phyloP scores from a whole-genome alignment of 2,329 filamentous ascomycete genomes.

The Botrytis fabae region DNA sequence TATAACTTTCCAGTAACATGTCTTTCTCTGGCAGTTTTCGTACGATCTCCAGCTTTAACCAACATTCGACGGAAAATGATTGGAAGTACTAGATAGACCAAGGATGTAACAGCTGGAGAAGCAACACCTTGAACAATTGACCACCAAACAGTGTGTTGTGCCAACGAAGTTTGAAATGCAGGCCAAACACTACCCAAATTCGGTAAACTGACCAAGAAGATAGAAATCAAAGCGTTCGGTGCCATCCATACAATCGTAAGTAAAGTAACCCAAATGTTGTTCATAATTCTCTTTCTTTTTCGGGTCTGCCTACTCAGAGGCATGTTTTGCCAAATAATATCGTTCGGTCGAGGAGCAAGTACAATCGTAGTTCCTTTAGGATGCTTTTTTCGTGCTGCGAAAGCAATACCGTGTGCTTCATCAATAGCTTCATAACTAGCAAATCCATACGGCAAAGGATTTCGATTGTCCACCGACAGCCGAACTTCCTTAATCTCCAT shows the following conservation, averaged over 20 bases:
- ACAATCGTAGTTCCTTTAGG: constrained; percentile 74
- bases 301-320: constrained; percentile 67
- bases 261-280: constrained; percentile 78
- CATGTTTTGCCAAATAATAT: constrained; percentile 96
- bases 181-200: constrained; percentile 82
- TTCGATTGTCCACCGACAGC: constrained; percentile 78
- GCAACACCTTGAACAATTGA: constrained; percentile 88
- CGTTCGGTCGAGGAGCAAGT: constrained; percentile 82
- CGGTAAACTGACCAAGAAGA: constrained; percentile 83
- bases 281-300: constrained; percentile 71
- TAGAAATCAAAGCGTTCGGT: constrained; percentile 90
- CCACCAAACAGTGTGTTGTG: constrained; percentile 67
- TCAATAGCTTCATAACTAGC: constrained; percentile 88
- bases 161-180: constrained; percentile 67
- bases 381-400: constrained; percentile 75
- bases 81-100: constrained; percentile 84
- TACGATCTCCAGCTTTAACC: constrained; percentile 80
- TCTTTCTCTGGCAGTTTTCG: constrained; percentile 87
- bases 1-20: constrained; percentile 91
- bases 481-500: constrained; percentile 81
- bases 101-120: constrained; percentile 81
- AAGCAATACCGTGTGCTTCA: constrained; percentile 86
- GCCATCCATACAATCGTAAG: constrained; percentile 85
- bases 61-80: constrained; percentile 88
- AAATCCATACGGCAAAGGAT: constrained; percentile 89